A percentile compares a stretch with the other conserved stretches of the same genome.
Evolutionary conservation across 129 eudicot genomes (phyloP).

Genomic region (Saposhnikovia divaricata): DNA sequence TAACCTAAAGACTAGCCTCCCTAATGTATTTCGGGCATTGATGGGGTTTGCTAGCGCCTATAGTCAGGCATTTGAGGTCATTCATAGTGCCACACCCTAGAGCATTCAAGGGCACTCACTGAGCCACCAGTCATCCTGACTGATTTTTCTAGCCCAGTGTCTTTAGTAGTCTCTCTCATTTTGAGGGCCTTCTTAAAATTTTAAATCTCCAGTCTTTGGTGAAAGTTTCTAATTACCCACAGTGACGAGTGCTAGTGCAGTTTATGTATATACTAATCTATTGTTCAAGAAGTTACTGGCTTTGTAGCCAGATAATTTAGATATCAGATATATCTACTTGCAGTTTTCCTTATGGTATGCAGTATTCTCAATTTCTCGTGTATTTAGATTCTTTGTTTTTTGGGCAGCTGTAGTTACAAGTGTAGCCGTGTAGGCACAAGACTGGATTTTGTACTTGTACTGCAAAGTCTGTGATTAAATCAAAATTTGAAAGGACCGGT

Average conservation of each 20-base stretch:
- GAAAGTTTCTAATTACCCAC: not conserved
- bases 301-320: constrained; percentile 1
- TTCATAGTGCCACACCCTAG: constrained; percentile 12
- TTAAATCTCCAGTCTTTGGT: not conserved
- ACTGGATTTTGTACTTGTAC: too few relatives aligned
- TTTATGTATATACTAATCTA: constrained; percentile 3
- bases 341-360: not conserved
- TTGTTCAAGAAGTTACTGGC: not conserved
- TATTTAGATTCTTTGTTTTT: not conserved
- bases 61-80: constrained; percentile 25
- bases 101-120: constrained; percentile 23
- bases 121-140: constrained; percentile 6
- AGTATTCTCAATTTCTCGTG: not conserved
- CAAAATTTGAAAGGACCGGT: too few relatives aligned
- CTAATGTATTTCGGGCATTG: constrained; percentile 44
- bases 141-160: not conserved
- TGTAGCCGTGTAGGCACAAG: too few relatives aligned
- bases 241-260: not conserved
- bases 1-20: constrained; percentile 46
- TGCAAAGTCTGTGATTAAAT: too few relatives aligned
- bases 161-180: not conserved
- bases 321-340: constrained; percentile 7
- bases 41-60: constrained; percentile 40
- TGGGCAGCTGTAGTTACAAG: not conserved
- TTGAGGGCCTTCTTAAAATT: not conserved